These are phyloP conservation scores for Erodium maritimum DNA, from an alignment of 345 rosid species.

Conservation along the genomic window DNA sequence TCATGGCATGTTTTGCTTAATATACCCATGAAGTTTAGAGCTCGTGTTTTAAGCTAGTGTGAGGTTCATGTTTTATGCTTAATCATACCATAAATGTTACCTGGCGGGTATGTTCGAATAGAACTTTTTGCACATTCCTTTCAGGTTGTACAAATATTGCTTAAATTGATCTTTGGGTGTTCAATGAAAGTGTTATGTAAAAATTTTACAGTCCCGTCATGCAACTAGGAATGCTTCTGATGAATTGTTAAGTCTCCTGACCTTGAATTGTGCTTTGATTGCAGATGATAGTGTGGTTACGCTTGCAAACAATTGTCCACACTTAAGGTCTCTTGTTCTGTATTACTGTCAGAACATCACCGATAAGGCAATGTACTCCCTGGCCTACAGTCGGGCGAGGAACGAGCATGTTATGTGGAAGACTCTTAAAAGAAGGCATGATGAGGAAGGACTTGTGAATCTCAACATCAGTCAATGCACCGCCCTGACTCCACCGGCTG, in stretches of 20 bases:
- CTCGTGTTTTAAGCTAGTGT: too few relatives aligned
- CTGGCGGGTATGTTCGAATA: too few relatives aligned
- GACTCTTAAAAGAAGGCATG: conserved; percentile 34
- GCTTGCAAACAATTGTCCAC: conserved; percentile 66
- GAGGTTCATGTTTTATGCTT: too few relatives aligned
- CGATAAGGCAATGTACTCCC: conserved; percentile 74
- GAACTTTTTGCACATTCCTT: too few relatives aligned
- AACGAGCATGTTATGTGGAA: conserved; percentile 50
- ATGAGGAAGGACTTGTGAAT: conserved; percentile 70
- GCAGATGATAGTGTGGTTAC: conserved; percentile 88
- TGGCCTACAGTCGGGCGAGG: conserved; percentile 60
- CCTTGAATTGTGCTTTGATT: conserved; percentile 1
- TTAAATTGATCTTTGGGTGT: too few relatives aligned
- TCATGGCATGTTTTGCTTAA: neutral
- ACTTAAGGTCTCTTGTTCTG: conserved; percentile 61
- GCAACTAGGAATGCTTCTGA: too few relatives aligned
- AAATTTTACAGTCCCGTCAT: too few relatives aligned
- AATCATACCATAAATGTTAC: too few relatives aligned
- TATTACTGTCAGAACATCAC: conserved; percentile 92
- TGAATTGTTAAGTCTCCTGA: conserved; percentile 2
- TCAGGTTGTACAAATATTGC: too few relatives aligned
- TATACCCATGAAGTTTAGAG: too few relatives aligned
- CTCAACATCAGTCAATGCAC: conserved; percentile 99
- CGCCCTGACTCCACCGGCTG: conserved; percentile 83
- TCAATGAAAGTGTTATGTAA: too few relatives aligned